Percentiles rank a stretch among this genome's conserved stretches.
Evolutionary conservation across 2,329 filamentous ascomycete species (phyloP).

Genomic region (Proliferodiscus dingleyae): DNA sequence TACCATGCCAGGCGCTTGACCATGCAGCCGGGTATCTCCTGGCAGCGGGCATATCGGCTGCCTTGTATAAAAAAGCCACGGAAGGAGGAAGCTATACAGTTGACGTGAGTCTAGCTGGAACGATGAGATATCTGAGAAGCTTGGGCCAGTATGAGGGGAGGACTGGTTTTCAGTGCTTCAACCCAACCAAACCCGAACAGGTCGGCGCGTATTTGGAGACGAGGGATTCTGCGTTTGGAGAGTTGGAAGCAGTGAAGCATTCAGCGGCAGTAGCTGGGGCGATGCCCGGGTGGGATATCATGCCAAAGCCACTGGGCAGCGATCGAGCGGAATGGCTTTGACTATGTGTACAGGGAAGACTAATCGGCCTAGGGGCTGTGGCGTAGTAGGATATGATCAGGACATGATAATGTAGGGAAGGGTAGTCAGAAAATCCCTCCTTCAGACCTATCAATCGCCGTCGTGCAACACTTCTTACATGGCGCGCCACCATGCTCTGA

Average conservation of each 20-base stretch:
- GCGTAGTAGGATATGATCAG: too few relatives aligned
- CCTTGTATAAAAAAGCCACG: constrained; percentile 42
- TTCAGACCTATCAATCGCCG: too few relatives aligned
- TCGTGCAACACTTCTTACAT: too few relatives aligned
- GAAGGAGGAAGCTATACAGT: constrained; percentile 47
- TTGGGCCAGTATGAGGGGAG: constrained; percentile 45
- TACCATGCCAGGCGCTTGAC: constrained; percentile 53
- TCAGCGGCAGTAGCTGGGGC: constrained; percentile 42
- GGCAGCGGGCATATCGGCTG: constrained; percentile 47
- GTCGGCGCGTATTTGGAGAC: constrained; percentile 39
- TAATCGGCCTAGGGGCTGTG: too few relatives aligned
- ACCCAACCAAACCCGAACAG: constrained; percentile 24
- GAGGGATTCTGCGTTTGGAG: constrained; percentile 41
- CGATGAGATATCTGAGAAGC: constrained; percentile 51
- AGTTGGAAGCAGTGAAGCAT: constrained; percentile 44
- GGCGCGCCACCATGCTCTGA: too few relatives aligned
- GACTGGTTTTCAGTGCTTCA: constrained; percentile 36
- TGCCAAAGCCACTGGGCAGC: constrained; percentile 46
- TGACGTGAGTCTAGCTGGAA: constrained; percentile 49
- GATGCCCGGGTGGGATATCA: constrained; percentile 44
- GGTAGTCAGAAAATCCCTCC: too few relatives aligned
- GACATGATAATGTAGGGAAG: too few relatives aligned
- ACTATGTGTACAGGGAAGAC: neutral
- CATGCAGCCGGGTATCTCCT: constrained; percentile 52
- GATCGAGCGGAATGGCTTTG: constrained; percentile 39